Conservation (phyloP, 257 asterid genomes). For the Solanum tarapatanum region DNA sequence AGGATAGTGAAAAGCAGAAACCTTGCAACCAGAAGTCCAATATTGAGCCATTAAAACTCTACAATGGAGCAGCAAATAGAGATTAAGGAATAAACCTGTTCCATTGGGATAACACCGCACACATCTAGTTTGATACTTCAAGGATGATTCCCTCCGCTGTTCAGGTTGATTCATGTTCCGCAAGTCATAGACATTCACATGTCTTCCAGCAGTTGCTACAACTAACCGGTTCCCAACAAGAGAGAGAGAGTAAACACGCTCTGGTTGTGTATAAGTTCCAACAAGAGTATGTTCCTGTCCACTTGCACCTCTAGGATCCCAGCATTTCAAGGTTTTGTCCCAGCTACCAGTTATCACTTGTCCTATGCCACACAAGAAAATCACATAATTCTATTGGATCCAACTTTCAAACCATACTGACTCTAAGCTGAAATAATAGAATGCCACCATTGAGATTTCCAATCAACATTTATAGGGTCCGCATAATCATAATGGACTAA, state of each 20-base stretch:
- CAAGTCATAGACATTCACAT: constrained; percentile 85
- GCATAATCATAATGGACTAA: background rate
- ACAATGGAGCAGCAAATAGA: background rate
- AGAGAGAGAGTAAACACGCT: constrained; percentile 88
- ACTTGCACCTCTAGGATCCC: constrained; percentile 98
- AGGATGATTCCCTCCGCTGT: constrained; percentile 84
- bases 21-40: background rate
- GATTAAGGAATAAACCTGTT: constrained; percentile 44
- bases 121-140: constrained; percentile 92
- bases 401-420: background rate
- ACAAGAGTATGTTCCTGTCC: constrained; percentile 85
- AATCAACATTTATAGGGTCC: background rate
- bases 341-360: constrained; percentile 99
- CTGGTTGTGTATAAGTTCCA: constrained; percentile 88
- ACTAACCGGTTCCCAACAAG: constrained; percentile 82
- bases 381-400: background rate
- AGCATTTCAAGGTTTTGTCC: constrained; percentile 93
- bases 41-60: background rate
- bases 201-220: constrained; percentile 96
- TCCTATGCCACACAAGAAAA: constrained; percentile 28
- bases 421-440: background rate
- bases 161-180: constrained; percentile 95
- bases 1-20: background rate
- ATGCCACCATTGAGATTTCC: background rate
- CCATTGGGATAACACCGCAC: constrained; percentile 92